These are phyloP conservation scores for Cercophora sp. DNA, from an alignment of 495 filamentous ascomycete genomes.

Conservation along the genomic window DNA sequence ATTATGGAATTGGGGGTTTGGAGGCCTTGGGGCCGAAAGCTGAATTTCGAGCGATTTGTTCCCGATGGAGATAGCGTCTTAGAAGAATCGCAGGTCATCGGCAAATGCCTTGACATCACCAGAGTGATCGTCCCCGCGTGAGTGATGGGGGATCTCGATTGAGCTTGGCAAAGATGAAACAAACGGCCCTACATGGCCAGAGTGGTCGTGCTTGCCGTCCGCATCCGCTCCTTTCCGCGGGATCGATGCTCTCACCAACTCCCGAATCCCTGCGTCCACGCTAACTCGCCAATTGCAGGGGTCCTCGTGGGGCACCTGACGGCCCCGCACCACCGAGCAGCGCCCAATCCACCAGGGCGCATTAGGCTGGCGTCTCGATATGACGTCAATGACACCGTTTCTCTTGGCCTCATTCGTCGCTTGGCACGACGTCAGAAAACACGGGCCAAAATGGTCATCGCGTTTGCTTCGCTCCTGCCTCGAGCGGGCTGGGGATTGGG, in stretches of 20 bases:
- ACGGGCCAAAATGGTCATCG: no score
- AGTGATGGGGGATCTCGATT: slow-evolving; percentile 5
- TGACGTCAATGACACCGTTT: slow-evolving; percentile 2
- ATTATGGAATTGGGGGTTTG: no score
- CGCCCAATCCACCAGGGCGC: not conserved
- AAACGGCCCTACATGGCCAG: slow-evolving; percentile 2
- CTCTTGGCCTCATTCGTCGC: slow-evolving; percentile 7
- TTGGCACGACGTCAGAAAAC: not conserved
- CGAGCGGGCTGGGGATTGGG: not conserved
- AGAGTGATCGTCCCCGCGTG: no score
- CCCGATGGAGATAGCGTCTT: no score
- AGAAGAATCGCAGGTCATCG: no score
- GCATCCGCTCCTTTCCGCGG: not conserved
- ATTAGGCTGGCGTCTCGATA: not conserved
- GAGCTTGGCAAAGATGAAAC: slow-evolving; percentile 1
- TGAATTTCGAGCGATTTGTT: no score
- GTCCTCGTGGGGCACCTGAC: slow-evolving; percentile 1
- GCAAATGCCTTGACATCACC: no score
- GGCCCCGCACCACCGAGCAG: not conserved
- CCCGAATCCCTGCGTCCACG: not conserved
- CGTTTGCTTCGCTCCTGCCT: not conserved
- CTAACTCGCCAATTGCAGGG: not conserved
- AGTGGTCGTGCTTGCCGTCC: not conserved
- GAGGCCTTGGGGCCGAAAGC: no score
- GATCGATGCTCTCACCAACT: not conserved